Percentiles rank a stretch among this genome's conserved stretches.
phyloP scores from a whole-genome alignment of 2,329 filamentous ascomycete genomes.

The Orbilia oligospora region DNA sequence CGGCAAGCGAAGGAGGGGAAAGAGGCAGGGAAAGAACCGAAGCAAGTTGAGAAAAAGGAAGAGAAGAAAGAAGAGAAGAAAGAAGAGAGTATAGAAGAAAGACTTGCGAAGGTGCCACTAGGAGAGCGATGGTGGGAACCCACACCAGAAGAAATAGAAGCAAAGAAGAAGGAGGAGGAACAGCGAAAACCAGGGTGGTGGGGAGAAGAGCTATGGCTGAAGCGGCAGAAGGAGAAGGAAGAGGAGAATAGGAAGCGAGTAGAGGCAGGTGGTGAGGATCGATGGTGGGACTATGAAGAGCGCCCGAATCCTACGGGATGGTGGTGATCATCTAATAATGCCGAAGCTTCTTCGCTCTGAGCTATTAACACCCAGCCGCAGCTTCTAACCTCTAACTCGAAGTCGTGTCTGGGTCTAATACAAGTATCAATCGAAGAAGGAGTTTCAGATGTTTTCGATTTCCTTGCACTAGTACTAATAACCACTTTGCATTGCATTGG shows the following conservation, averaged over 20 bases:
- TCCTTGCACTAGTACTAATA: neutral
- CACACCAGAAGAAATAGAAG: neutral
- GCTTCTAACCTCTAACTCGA: no score
- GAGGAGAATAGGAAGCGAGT: neutral
- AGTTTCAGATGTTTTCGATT: neutral
- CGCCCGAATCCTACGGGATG: neutral
- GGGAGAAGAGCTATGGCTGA: neutral
- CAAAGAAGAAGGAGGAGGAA: neutral
- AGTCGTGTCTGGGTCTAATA: neutral
- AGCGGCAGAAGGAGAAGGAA: neutral
- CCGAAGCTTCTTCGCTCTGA: neutral
- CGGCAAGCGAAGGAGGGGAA: no score
- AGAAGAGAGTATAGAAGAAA: neutral
- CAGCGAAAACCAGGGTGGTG: neutral
- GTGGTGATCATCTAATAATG: neutral
- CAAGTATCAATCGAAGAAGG: neutral
- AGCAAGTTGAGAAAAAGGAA: neutral
- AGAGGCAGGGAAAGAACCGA: no score
- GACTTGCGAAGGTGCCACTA: no score
- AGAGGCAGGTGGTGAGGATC: neutral
- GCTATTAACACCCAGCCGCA: no score
- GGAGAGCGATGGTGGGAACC: neutral
- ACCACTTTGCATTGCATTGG: neutral
- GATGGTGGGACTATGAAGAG: neutral
- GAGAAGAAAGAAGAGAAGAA: neutral